phyloP scores from a whole-genome alignment of 2,329 filamentous ascomycete genomes.

The Diplodia intermedia region DNA sequence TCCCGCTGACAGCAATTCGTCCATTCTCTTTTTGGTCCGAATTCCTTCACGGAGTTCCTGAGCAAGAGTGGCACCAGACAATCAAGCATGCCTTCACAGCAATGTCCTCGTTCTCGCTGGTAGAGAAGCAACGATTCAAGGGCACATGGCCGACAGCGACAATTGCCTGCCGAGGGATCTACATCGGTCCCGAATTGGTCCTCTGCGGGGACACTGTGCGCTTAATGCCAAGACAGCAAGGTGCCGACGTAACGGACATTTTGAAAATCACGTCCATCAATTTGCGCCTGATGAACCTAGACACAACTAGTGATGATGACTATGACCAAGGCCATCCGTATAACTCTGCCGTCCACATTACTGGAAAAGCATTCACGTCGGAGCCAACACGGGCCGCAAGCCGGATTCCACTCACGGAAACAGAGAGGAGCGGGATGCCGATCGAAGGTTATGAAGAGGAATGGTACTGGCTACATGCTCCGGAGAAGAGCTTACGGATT shows the following conservation, averaged over 20 bases:
- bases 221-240: constrained; percentile 45
- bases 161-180: constrained; percentile 62
- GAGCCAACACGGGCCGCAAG: constrained; percentile 37
- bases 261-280: constrained; percentile 62
- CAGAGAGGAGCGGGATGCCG: constrained; percentile 29
- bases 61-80: constrained; percentile 59
- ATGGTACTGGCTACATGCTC: constrained; percentile 60
- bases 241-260: constrained; percentile 56
- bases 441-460: constrained; percentile 54
- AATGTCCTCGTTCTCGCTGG: constrained; percentile 60
- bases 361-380: constrained; percentile 52
- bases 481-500: constrained; percentile 51
- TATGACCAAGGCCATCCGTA: constrained; percentile 56
- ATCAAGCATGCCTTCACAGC: constrained; percentile 61
- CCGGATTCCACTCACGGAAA: constrained; percentile 3
- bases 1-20: constrained; percentile 60
- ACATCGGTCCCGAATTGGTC: constrained; percentile 63
- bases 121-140: constrained; percentile 60
- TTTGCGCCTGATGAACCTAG: constrained; percentile 57
- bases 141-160: constrained; percentile 62
- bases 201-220: constrained; percentile 62
- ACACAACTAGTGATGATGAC: constrained; percentile 54
- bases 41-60: constrained; percentile 52
- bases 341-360: constrained; percentile 55
- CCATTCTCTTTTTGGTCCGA: constrained; percentile 63